Evolutionary conservation across 352 stramenopile species (phyloP), one percentile per base, ranked within the genome.

Genomic region (Poterioochromonas sp.): DNA sequence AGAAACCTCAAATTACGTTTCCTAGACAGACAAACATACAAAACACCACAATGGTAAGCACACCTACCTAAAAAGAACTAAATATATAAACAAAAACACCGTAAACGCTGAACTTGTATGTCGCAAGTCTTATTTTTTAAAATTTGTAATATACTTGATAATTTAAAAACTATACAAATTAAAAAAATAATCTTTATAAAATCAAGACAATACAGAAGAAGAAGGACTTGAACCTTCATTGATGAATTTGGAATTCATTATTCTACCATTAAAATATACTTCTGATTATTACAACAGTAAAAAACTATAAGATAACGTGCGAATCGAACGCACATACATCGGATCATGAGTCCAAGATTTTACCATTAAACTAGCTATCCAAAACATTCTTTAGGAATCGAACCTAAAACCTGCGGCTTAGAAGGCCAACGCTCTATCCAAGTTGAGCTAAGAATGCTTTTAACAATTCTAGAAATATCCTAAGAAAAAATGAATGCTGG

Each of bases 171-270:
- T 68, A 68, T 68, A 68, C 58, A 68, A 68, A 68, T 68, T 68
- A 68, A 68, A 68, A 68, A 68, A 68, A 68, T 68, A 68, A 68
- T 68, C 58, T 68, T 68, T 68, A 68, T 68, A 68, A 68, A 68
- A 68, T 68, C 58, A 68, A 68, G 11, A 35, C 5, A 35, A 44
- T 41, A 71, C 62, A 71, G 62, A 44, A 40, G 34, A 44, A 71
- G 32, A 71, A 29, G 62, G 62, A 29, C n/a, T 71, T 29, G 62
- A 71, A 71, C 62, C 62, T 29, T 44, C 32, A 29, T 35, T 44
- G 8, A 44, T 44, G 62, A 44, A 35, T 71, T 71, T 71, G 62
- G 62, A 71, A 71, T 35, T 29, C 62, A 44, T 35, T 29, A 43
- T 71, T 71, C 32, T 71, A 71, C 62, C 62, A 44, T 29, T 71